Percentiles rank a stretch among this genome's conserved stretches.
These are phyloP conservation scores for Vaccinium corymbosum DNA, from an alignment of 148 eudicot genomes.

Conservation along the genomic window DNA sequence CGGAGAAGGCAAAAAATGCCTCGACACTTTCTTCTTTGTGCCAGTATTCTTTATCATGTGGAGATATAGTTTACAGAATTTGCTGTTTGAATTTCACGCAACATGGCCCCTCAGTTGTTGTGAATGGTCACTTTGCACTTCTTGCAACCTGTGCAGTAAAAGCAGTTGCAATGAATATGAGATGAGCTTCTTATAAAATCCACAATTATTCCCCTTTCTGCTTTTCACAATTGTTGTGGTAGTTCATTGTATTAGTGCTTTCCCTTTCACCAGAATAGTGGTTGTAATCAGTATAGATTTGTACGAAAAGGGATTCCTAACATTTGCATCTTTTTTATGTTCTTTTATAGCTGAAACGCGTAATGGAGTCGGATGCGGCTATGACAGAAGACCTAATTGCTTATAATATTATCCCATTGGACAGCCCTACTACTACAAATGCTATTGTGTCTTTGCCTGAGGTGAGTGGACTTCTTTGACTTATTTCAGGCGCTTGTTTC, in stretches of 20 bases:
- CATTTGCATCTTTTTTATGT: slow-evolving; percentile 9
- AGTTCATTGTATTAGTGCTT: background rate
- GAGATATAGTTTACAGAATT: background rate
- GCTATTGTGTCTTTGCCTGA: slow-evolving; percentile 67
- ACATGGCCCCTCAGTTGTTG: background rate
- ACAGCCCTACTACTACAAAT: slow-evolving; percentile 62
- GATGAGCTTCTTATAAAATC: background rate
- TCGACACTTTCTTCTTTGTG: background rate
- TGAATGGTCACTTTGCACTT: background rate
- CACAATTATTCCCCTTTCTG: background rate
- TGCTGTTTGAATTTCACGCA: background rate
- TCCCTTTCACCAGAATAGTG: background rate
- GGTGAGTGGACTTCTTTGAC: slow-evolving; percentile 37
- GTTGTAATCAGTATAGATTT: background rate
- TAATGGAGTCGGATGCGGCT: slow-evolving; percentile 93
- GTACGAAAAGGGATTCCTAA: background rate
- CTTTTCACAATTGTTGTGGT: background rate
- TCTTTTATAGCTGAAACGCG: slow-evolving; percentile 69
- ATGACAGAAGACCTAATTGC: slow-evolving; percentile 93
- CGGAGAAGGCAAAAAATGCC: background rate
- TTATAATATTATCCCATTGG: slow-evolving; percentile 91
- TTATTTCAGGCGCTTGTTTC: slow-evolving; percentile 4
- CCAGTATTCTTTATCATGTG: background rate
- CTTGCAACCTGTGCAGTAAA: background rate
- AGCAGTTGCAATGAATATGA: background rate